Conservation (phyloP, 352 stramenopile genomes). For the Elongisporangium anandrum region DNA sequence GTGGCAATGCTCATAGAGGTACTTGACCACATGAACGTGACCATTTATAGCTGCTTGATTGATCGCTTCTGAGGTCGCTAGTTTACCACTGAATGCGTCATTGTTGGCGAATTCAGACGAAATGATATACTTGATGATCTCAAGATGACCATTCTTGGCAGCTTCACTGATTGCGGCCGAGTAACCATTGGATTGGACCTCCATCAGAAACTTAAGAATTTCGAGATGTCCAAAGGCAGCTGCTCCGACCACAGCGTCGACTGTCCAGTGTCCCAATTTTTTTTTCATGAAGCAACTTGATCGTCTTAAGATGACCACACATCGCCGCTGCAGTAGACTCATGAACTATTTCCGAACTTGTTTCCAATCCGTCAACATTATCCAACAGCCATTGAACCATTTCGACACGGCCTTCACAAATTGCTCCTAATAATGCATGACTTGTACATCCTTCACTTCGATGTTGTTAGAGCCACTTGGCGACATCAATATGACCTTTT, state of each 20-base stretch:
- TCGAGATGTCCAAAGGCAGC: conserved; percentile 21
- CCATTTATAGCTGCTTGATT: neutral
- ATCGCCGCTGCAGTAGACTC: too few relatives aligned
- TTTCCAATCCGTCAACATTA: too few relatives aligned
- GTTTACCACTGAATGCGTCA: too few relatives aligned
- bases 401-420: conserved; percentile 13
- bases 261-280: too few relatives aligned
- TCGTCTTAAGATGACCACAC: too few relatives aligned
- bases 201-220: conserved; percentile 24
- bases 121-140: conserved; percentile 12
- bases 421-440: conserved; percentile 16
- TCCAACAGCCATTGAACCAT: conserved; percentile 29
- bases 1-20: neutral
- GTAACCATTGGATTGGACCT: conserved; percentile 11
- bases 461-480: conserved; percentile 23
- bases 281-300: too few relatives aligned
- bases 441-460: conserved; percentile 22
- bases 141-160: conserved; percentile 19
- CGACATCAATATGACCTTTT: conserved; percentile 17
- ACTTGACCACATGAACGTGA: neutral
- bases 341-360: too few relatives aligned
- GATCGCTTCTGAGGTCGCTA: too few relatives aligned
- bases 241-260: conserved; percentile 17
- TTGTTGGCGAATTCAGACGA: neutral
- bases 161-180: conserved; percentile 22